Evolutionary conservation across 306 rosid genomes (phyloP), one percentile per base, ranked within the genome.

Genomic region (Quillaja saponaria): DNA sequence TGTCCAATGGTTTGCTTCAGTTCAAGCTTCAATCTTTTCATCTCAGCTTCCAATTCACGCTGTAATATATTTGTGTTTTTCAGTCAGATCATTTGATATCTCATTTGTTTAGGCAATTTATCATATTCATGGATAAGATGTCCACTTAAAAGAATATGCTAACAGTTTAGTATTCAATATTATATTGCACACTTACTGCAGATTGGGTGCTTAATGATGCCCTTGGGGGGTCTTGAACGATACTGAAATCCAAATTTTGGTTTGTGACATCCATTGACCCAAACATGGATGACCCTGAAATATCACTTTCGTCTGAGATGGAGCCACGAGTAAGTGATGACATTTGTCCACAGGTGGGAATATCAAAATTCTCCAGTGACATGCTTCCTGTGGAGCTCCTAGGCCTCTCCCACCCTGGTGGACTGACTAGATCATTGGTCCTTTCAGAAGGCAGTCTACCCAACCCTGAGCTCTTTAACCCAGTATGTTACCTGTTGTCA

Each of bases 1-100:
- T 81, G 72, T 94, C 87, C 96, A 89, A n/a, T 89, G 61, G 99
- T 94, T 77, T 94, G 95, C 76, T 94, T 85, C 74, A 94, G 71
- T 71, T 94, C 99, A 18, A 78, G 83, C 84, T 83, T 89, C 77
- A 94, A 72, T 80, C 91, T 87, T 68, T 66, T 83, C 97, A 94
- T 89, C 83, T 89, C 95, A 20, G 85, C 95, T 77, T 83, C 96
- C 6, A 89, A 20, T 0, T 87, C 97, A 63, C 60, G 72, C 99
- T 94, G 82, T 35, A 60, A 45, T 49, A 52, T 67, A 74, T 59
- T 54, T 73, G 64, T 49, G 34, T 54, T 35, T 63, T 39, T 72
- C 13, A 34, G 49, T 78, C 62, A 69, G 56, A 31, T 61, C 38
- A 31, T 15, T 52, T 45, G 15, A 40, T 33, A 12, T 3, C n/a